Evolutionary conservation across 805 yeast species (phyloP).

Genomic region (Cyberlindnera mississippiensis): DNA sequence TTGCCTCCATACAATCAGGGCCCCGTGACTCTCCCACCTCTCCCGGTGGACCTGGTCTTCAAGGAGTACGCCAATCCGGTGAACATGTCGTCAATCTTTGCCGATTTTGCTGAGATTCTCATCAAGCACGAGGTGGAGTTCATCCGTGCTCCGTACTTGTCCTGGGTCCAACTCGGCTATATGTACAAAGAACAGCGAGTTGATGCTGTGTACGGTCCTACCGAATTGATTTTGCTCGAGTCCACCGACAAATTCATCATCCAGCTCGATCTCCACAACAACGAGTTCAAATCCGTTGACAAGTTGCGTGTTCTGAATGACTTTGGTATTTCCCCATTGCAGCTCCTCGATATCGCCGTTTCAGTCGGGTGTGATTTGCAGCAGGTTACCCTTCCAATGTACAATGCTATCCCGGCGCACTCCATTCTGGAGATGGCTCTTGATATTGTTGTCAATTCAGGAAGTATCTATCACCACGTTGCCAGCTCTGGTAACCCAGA

Average conservation of each 20-base stretch:
- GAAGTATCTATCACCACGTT: constrained; percentile 45
- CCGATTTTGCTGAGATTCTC: constrained; percentile 56
- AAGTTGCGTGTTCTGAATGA: constrained; percentile 55
- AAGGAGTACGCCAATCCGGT: too few relatives aligned
- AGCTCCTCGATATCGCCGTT: constrained; percentile 70
- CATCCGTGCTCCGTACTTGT: constrained; percentile 75
- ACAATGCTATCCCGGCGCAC: constrained; percentile 29
- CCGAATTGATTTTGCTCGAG: constrained; percentile 63
- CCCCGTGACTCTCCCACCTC: not conserved
- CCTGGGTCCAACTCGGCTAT: constrained; percentile 78
- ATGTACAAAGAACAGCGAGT: constrained; percentile 52
- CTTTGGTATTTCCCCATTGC: constrained; percentile 55
- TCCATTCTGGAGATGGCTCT: constrained; percentile 33
- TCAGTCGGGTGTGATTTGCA: constrained; percentile 78
- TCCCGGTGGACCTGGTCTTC: too few relatives aligned
- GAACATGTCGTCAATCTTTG: constrained; percentile 34
- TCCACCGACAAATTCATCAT: constrained; percentile 68
- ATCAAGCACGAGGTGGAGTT: constrained; percentile 54
- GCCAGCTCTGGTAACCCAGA: constrained; percentile 43
- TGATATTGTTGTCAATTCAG: constrained; percentile 39
- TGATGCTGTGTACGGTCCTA: constrained; percentile 80
- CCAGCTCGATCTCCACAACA: constrained; percentile 61
- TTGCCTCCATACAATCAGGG: constrained; percentile 16
- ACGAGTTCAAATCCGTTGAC: constrained; percentile 66
- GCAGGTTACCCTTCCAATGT: constrained; percentile 53